phyloP scores from a whole-genome alignment of 176 grass and related monocot genomes.

The Puccinellia tenuiflora region DNA sequence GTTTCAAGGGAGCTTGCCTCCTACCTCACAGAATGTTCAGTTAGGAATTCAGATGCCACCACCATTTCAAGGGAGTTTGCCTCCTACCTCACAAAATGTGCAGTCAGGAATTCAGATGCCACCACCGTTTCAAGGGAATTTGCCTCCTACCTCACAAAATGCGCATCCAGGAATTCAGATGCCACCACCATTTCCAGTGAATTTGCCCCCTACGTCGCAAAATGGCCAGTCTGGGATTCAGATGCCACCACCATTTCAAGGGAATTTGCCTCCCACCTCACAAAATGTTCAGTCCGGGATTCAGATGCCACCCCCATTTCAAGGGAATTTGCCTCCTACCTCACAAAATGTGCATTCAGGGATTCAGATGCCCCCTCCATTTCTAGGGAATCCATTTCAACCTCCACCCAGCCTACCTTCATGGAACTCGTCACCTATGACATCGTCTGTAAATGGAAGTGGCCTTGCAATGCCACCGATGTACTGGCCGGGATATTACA shows the following conservation, averaged over 20 bases:
- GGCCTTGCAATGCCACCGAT: slow-evolving; percentile 64
- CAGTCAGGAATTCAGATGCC: slow-evolving; percentile 26
- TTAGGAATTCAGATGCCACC: slow-evolving; percentile 34
- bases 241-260: slow-evolving; percentile 59
- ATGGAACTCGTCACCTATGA: slow-evolving; percentile 50
- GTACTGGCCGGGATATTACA: slow-evolving; percentile 80
- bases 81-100: slow-evolving; percentile 5
- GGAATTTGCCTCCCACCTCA: slow-evolving; percentile 41
- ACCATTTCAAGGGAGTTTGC: slow-evolving; percentile 62
- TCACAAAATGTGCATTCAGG: neutral
- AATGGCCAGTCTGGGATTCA: neutral
- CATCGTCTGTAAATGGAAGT: slow-evolving; percentile 47
- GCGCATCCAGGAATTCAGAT: slow-evolving; percentile 20
- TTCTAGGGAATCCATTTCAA: slow-evolving; percentile 52
- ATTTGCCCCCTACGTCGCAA: slow-evolving; percentile 35
- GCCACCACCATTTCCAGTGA: slow-evolving; percentile 54
- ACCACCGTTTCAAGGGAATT: slow-evolving; percentile 55
- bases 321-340: slow-evolving; percentile 51
- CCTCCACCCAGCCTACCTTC: slow-evolving; percentile 52
- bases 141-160: slow-evolving; percentile 30
- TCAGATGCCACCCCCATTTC: slow-evolving; percentile 54
- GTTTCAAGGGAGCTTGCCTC: slow-evolving; percentile 63
- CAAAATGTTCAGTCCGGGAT: slow-evolving; percentile 2
- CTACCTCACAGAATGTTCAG: neutral
- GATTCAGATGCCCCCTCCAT: slow-evolving; percentile 45